Evolutionary conservation across 2,329 filamentous ascomycete genomes (phyloP), one percentile per base, ranked within the genome.

Genomic region (Calonectria naviculata): DNA sequence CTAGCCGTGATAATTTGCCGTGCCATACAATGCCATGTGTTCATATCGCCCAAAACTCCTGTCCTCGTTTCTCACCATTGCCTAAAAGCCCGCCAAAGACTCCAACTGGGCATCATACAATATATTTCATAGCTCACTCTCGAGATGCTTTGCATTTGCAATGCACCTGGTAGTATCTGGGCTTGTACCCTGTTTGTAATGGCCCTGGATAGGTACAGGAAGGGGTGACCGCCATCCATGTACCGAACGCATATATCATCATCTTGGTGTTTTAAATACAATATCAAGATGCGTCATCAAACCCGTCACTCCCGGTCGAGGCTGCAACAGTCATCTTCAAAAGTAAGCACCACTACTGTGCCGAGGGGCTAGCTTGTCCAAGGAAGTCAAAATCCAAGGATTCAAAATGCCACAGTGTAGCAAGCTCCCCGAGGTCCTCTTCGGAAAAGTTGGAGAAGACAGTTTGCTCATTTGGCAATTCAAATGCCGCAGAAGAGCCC

Each of bases 331-430:
- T 10, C 10, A 34, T 6, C 31, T 34, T 34, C 10, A 34, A 34
- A 6, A 34, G 5, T 34, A 34, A 10, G 31, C 31, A 34, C 6
- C 31, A 34, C 31, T 36, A 41, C 10, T n/a, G 10, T 15, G 54
- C 29, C 1, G 47, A 38, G 46, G 65, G 70, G 17, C 67, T 29
- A 58, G 52, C 21, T 12, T 58, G 31, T 26, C 71, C 58, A 24
- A 81, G 76, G 24, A 83, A 82, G 56, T 76, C 71, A 42, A 83
- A 75, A 56, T 82, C 79, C 49, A 83, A 71, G 26, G 78, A 80
- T 68, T 81, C 77, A 44, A 82, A 82, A 54, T 83, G 78, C 81
- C 81, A 83, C 26, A 83, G 64, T 8, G 71, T 74, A 5, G 80
- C 80, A 65, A 83, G 61, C 8, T 81, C 78, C 13, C 81, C 81